phyloP scores from a whole-genome alignment of 495 filamentous ascomycete genomes.

The Cercophora newfieldiana region DNA sequence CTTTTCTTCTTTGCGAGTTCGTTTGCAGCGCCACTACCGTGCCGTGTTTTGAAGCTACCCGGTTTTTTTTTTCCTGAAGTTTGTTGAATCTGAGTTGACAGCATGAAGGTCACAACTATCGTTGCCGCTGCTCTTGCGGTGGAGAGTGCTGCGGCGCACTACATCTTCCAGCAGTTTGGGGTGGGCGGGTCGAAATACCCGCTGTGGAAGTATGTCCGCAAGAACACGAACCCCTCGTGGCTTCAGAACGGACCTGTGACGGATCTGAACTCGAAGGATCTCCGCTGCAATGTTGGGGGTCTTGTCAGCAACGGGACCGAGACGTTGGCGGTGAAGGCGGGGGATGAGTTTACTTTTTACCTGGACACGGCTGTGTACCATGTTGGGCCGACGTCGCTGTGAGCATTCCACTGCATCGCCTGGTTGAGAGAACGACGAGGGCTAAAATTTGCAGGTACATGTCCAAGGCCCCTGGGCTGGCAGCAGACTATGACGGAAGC shows the following conservation, averaged over 20 bases:
- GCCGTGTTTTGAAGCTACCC: neutral
- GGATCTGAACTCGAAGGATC: conserved; percentile 51
- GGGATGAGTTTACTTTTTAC: conserved; percentile 51
- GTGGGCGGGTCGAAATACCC: conserved; percentile 44
- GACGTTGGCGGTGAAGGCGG: conserved; percentile 50
- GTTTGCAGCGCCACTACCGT: conserved; percentile 3
- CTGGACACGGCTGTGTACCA: conserved; percentile 35
- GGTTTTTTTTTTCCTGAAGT: neutral
- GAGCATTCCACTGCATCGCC: neutral
- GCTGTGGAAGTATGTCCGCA: conserved; percentile 53
- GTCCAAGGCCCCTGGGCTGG: conserved; percentile 51
- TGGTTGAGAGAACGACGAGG: conserved; percentile 13
- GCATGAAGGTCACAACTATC: conserved; percentile 39
- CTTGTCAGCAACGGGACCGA: conserved; percentile 47
- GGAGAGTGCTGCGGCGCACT: conserved; percentile 39
- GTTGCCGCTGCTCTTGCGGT: conserved; percentile 31
- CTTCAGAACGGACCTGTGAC: conserved; percentile 58
- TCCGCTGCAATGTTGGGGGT: conserved; percentile 61
- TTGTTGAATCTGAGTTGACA: neutral
- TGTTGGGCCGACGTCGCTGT: conserved; percentile 29
- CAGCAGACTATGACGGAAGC: conserved; percentile 48
- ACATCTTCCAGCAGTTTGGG: conserved; percentile 53
- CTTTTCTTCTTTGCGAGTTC: neutral
- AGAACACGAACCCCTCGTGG: conserved; percentile 50
- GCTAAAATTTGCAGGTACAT: conserved; percentile 39